Conservation (phyloP, 2,329 filamentous ascomycete genomes). For the Pezicula carpinea region DNA sequence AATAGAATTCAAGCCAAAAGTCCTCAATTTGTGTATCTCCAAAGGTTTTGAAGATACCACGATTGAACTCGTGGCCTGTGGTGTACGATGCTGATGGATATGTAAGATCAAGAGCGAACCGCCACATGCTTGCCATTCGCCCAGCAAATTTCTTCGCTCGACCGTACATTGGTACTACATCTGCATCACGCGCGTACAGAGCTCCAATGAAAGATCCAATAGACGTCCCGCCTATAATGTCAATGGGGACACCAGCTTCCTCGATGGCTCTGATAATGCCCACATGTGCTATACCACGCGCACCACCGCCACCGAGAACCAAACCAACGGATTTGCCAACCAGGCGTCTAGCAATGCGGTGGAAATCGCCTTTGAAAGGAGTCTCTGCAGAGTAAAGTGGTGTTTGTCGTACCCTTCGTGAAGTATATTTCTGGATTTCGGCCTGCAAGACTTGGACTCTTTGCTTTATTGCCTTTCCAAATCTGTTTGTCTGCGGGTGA, state of each 20-base stretch:
- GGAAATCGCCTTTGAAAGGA: conserved; percentile 94
- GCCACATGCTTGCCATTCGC: conserved; percentile 98
- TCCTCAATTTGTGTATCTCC: conserved; percentile 97
- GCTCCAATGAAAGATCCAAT: conserved; percentile 95
- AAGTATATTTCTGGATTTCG: conserved; percentile 97
- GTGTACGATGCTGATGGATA: conserved; percentile 97
- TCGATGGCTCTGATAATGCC: conserved; percentile 93
- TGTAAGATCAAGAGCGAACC: conserved; percentile 93
- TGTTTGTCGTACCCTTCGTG: conserved; percentile 80
- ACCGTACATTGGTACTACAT: conserved; percentile 95
- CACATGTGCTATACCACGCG: conserved; percentile 85
- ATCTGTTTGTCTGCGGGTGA: conserved; percentile 68
- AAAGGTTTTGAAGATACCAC: conserved; percentile 97
- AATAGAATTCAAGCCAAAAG: conserved; percentile 98
- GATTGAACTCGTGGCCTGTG: conserved; percentile 97
- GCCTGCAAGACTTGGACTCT: conserved; percentile 91
- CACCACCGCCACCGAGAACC: conserved; percentile 90
- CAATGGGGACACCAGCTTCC: conserved; percentile 93
- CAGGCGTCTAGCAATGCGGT: conserved; percentile 80
- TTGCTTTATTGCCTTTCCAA: conserved; percentile 84
- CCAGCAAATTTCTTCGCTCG: conserved; percentile 96
- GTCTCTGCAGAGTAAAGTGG: conserved; percentile 88
- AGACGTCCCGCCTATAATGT: conserved; percentile 91
- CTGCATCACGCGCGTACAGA: conserved; percentile 91
- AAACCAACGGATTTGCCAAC: conserved; percentile 94